phyloP scores from a whole-genome alignment of 441 rosid species.

The Jatropha podagrica region DNA sequence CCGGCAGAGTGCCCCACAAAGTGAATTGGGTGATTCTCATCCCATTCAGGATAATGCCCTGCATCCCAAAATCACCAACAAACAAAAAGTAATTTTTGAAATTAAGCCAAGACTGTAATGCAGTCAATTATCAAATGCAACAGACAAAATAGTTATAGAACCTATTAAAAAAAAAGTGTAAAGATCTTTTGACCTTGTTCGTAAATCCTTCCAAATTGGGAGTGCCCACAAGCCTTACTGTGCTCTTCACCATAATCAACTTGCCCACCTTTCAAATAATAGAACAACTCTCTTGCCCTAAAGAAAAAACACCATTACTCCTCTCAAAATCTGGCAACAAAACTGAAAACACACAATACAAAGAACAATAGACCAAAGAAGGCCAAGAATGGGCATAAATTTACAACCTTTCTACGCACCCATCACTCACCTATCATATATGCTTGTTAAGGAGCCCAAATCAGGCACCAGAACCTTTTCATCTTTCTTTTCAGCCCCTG shows the following conservation, averaged over 20 bases:
- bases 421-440: constrained; percentile 67
- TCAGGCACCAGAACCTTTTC: constrained; percentile 95
- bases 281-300: constrained; percentile 95
- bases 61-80: constrained; percentile 20
- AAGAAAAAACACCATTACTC: constrained; percentile 21
- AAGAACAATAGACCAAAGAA: not conserved
- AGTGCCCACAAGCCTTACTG: constrained; percentile 82
- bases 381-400: not conserved
- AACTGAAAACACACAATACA: not conserved
- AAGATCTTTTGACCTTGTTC: constrained; percentile 47
- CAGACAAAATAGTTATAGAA: not conserved
- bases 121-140: not conserved
- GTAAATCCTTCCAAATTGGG: constrained; percentile 74
- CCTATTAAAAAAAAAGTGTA: not conserved
- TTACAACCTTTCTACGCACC: constrained; percentile 10
- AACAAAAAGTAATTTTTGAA: constrained; percentile 20
- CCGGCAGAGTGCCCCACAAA: constrained; percentile 98
- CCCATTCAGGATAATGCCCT: constrained; percentile 95
- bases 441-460: constrained; percentile 91
- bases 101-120: not conserved
- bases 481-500: constrained; percentile 95
- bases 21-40: constrained; percentile 89
- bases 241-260: constrained; percentile 95
- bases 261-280: constrained; percentile 86
- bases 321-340: not conserved